Evolutionary conservation across 2,329 filamentous ascomycete genomes (phyloP).

Genomic region (Paramyrothecium roridum): DNA sequence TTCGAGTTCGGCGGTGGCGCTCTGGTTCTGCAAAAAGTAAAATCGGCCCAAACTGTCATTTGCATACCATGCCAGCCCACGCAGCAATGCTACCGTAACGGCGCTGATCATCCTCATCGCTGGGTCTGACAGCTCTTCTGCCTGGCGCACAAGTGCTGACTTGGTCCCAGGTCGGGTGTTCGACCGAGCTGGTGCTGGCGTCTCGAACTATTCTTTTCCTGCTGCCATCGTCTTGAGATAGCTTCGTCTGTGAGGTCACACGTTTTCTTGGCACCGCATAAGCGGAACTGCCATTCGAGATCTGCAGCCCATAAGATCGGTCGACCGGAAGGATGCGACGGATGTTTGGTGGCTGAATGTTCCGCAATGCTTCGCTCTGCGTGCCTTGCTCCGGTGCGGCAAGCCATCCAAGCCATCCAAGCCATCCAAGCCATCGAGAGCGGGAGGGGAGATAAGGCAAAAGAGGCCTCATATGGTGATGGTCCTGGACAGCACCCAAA

Average conservation of each 20-base stretch:
- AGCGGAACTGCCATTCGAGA: background rate
- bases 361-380: background rate
- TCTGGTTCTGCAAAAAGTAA: too few relatives aligned
- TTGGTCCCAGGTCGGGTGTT: too few relatives aligned
- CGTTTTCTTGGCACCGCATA: background rate
- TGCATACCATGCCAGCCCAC: background rate
- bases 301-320: background rate
- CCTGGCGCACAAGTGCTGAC: too few relatives aligned
- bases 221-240: background rate
- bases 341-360: background rate
- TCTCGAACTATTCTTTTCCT: background rate
- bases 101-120: background rate
- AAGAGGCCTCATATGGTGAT: background rate
- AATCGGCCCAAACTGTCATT: too few relatives aligned
- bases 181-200: too few relatives aligned
- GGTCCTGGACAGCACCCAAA: background rate
- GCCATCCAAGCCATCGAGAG: background rate
- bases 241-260: background rate
- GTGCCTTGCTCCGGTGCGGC: background rate
- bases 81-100: background rate
- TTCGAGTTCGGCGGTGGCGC: too few relatives aligned
- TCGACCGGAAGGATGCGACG: background rate
- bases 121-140: background rate
- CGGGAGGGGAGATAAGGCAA: background rate
- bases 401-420: background rate